Percentiles rank a stretch among this genome's conserved stretches.
These are phyloP conservation scores for Candida tammaniensis DNA, from an alignment of 805 yeast species.

Conservation along the genomic window DNA sequence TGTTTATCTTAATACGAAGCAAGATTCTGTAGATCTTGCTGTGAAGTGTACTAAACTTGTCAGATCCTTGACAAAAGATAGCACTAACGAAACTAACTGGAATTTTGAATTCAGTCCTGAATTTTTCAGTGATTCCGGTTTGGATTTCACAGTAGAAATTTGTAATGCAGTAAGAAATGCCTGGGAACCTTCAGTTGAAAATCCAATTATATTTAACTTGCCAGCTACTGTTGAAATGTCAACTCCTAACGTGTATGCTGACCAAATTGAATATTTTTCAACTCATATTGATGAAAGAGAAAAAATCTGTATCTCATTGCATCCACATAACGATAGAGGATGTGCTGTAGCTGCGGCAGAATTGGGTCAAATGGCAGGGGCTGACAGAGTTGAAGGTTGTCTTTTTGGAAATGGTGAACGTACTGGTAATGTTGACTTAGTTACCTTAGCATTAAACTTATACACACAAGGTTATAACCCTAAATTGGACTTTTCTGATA, in stretches of 20 bases:
- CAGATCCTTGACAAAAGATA: constrained; percentile 69
- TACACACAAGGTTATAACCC: constrained; percentile 78
- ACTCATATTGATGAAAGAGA: constrained; percentile 69
- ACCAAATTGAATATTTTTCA: constrained; percentile 74
- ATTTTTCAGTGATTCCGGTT: constrained; percentile 71
- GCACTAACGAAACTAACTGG: constrained; percentile 68
- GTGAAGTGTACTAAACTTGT: constrained; percentile 69
- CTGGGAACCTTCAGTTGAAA: constrained; percentile 75
- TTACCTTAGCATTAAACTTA: constrained; percentile 72
- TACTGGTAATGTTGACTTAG: constrained; percentile 79
- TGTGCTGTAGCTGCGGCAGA: constrained; percentile 84
- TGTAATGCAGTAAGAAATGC: constrained; percentile 78
- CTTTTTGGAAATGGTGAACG: constrained; percentile 82
- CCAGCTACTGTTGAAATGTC: constrained; percentile 83
- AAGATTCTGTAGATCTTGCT: constrained; percentile 67
- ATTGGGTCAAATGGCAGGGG: constrained; percentile 76
- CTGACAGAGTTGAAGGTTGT: constrained; percentile 83
- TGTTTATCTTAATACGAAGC: constrained; percentile 67
- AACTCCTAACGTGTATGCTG: constrained; percentile 74
- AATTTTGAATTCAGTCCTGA: constrained; percentile 76
- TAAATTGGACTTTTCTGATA: constrained; percentile 66
- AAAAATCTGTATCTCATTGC: constrained; percentile 66
- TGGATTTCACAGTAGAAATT: constrained; percentile 69
- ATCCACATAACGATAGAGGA: constrained; percentile 79
- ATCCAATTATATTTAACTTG: constrained; percentile 72